These are phyloP conservation scores for Stenocarpella maydis DNA, from an alignment of 2,329 filamentous ascomycete species.

Conservation along the genomic window DNA sequence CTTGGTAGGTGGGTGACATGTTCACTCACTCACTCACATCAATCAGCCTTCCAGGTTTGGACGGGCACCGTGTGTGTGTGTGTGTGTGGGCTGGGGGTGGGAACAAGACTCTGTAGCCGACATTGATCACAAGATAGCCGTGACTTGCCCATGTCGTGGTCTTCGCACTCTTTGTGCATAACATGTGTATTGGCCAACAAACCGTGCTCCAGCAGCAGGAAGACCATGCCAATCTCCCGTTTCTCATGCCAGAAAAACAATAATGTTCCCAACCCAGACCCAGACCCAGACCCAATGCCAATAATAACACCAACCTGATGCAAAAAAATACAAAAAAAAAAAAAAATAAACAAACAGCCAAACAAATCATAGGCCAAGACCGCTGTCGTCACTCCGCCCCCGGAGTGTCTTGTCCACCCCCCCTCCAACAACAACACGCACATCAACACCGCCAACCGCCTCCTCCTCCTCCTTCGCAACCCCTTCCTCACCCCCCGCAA, in stretches of 20 bases:
- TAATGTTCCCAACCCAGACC: not conserved
- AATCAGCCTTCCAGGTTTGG: too few relatives aligned
- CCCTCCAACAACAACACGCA: not conserved
- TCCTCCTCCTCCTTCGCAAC: slow-evolving; percentile 8
- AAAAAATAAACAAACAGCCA: too few relatives aligned
- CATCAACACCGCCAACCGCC: not conserved
- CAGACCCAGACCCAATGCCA: too few relatives aligned
- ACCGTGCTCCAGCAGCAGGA: not conserved
- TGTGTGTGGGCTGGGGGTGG: too few relatives aligned
- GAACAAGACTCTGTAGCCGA: too few relatives aligned
- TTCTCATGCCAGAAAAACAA: not conserved
- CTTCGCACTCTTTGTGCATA: not conserved
- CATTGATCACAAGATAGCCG: too few relatives aligned
- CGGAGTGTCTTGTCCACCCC: not conserved
- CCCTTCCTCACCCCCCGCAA: not conserved
- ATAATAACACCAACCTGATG: slow-evolving; percentile 11
- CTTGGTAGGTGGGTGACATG: too few relatives aligned
- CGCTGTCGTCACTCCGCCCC: slow-evolving; percentile 6
- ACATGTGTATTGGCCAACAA: not conserved
- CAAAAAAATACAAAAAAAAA: not conserved
- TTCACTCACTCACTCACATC: too few relatives aligned
- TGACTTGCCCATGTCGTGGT: too few relatives aligned
- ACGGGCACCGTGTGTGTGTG: too few relatives aligned
- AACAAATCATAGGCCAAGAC: not conserved
- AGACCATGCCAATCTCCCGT: not conserved